Evolutionary conservation across 73 alveolate genomes (phyloP).

Genomic region (Blepharisma japonicum): DNA sequence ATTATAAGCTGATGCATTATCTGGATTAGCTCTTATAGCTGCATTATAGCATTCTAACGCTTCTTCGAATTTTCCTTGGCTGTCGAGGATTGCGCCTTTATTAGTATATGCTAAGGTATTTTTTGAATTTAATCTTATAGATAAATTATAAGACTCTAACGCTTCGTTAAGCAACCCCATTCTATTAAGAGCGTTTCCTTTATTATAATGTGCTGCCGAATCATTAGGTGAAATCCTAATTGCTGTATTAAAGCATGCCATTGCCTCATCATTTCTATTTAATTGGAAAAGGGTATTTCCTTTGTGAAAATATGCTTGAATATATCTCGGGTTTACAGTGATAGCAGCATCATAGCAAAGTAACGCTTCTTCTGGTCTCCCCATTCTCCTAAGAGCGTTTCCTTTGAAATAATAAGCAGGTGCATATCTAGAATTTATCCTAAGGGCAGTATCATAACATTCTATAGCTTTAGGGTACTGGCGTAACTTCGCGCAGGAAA

Average conservation of each 20-base stretch:
- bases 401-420: neutral
- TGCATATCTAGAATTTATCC: neutral
- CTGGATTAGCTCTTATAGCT: conserved; percentile 5
- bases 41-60: conserved; percentile 3
- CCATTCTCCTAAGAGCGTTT: neutral
- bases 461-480: conserved; percentile 10
- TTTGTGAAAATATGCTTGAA: neutral
- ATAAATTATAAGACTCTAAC: neutral
- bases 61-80: conserved; percentile 3
- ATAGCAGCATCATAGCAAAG: neutral
- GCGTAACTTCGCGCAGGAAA: neutral
- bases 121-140: neutral
- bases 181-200: neutral
- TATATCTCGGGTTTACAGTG: neutral
- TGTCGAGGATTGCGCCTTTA: neutral
- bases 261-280: neutral
- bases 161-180: neutral
- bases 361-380: neutral
- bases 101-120: neutral
- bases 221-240: neutral
- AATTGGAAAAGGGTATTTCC: neutral
- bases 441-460: neutral
- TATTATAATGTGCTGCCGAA: neutral
- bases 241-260: conserved; percentile 14
- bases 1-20: neutral